Evolutionary conservation across 148 eudicot species (phyloP).

Genomic region (Vaccinium corymbosum): DNA sequence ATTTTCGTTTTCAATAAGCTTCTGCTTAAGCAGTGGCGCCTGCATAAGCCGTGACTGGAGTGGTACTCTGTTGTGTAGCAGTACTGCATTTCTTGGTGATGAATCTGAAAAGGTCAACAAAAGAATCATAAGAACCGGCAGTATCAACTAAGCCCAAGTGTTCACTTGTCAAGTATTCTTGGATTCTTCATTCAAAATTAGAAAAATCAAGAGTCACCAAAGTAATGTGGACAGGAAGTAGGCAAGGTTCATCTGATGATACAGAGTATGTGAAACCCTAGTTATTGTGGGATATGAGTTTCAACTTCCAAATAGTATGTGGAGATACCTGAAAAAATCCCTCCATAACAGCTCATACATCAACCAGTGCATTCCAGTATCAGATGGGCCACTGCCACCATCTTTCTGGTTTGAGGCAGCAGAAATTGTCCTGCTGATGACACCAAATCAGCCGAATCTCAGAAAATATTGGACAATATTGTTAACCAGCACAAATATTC

Average conservation of each 20-base stretch:
- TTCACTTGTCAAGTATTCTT: neutral
- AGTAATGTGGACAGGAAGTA: neutral
- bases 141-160: neutral
- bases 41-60: constrained; percentile 81
- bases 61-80: constrained; percentile 48
- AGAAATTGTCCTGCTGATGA: constrained; percentile 63
- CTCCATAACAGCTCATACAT: constrained; percentile 96
- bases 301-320: neutral
- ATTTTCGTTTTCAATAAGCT: neutral
- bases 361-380: constrained; percentile 81
- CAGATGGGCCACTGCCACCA: constrained; percentile 51
- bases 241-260: neutral
- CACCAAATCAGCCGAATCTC: neutral
- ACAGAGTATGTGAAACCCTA: neutral
- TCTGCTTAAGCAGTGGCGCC: constrained; percentile 58
- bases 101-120: constrained; percentile 48
- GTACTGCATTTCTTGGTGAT: constrained; percentile 87
- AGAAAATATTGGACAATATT: constrained; percentile 7
- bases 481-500: neutral
- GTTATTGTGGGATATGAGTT: neutral
- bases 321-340: constrained; percentile 89
- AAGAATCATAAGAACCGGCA: neutral
- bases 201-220: neutral
- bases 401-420: constrained; percentile 63
- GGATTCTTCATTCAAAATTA: neutral